Percentiles rank a stretch among this genome's conserved stretches.
These are phyloP conservation scores for Sechiopsis laciniata DNA, from an alignment of 306 rosid genomes.

Conservation along the genomic window DNA sequence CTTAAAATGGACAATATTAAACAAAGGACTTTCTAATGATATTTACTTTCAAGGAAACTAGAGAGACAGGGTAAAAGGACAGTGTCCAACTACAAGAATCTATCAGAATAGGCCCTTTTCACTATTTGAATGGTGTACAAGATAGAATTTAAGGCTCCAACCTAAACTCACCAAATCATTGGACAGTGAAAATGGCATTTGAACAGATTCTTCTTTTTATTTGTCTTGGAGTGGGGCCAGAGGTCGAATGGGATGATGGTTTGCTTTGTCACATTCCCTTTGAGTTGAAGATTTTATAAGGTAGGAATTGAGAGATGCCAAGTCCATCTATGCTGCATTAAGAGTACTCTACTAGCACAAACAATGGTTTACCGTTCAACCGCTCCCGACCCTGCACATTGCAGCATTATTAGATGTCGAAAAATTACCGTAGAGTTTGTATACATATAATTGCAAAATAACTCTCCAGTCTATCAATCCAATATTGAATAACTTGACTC, in stretches of 20 bases:
- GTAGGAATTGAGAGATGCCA: neutral
- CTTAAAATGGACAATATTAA: neutral
- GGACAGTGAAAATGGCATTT: conserved; percentile 18
- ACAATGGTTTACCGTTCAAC: conserved; percentile 70
- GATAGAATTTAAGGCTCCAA: conserved; percentile 12
- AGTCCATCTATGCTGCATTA: neutral
- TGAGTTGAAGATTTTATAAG: neutral
- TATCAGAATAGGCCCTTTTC: neutral
- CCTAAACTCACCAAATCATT: conserved; percentile 23
- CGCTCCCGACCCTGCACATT: conserved; percentile 64
- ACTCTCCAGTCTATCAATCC: too few species aligned
- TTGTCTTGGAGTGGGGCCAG: neutral
- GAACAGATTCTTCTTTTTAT: neutral
- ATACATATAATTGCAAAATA: too few species aligned
- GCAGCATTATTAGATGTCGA: neutral
- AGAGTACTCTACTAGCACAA: conserved; percentile 60
- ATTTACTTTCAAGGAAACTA: neutral
- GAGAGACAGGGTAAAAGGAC: neutral
- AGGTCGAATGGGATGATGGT: conserved; percentile 7
- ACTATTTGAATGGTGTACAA: conserved; percentile 17
- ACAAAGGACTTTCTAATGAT: neutral
- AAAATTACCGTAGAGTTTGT: neutral
- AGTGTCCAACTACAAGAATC: conserved; percentile 3
- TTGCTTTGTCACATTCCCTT: conserved; percentile 10
- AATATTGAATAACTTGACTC: neutral